Base-by-base conservation (phyloP, 495 filamentous ascomycete species). In the Stereocaulon alpinum region DNA sequence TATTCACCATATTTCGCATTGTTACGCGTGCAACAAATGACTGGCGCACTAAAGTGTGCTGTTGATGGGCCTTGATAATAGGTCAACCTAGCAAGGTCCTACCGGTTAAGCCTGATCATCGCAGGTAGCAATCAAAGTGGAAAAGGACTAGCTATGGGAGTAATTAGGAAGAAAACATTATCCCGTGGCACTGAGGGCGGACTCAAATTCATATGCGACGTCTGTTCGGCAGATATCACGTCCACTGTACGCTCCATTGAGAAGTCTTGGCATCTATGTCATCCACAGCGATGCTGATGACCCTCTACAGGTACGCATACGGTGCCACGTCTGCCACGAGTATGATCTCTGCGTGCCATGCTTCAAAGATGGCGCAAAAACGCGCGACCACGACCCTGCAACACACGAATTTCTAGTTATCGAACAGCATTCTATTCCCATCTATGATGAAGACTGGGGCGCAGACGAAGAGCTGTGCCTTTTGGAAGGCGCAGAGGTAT, bases 321-420 rank as follows among this genome's bases (percentile, higher is more conserved):
- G 91, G 60, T 98, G 93, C 66, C 77, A 76, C 55, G 76, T 77
- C 58, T 98, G 93, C 71, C 86, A 82, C 67, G 93, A 97, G 64
- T 99, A 96, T 69, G 94, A 99, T 67, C 85, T 97, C 58, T 99
- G 93, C 70, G 93, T 99, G 27, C 84, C 87, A 59, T 99, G 93
- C 71, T 99, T 99, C 71, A 80, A 89, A 37, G 83, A 84, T 58
- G 91, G 87, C 48, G 77, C 84, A 55, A 77, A 78, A 52, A 87
- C 88, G 56, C 84, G 85, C 55, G 83, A 86, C 59, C 93, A 99
- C 69, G 83, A 92, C 61, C 91, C 91, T 41, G 75, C 79, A 3
- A 86, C 87, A 4, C 93, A 99, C 71, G 77, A 87, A 22, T 97
- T 82, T 68, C 86, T 87, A 64, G 93, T 99, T 51, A 96, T 97